phyloP scores from a whole-genome alignment of 2,329 filamentous ascomycete species.

The Alternaria postmessia region DNA sequence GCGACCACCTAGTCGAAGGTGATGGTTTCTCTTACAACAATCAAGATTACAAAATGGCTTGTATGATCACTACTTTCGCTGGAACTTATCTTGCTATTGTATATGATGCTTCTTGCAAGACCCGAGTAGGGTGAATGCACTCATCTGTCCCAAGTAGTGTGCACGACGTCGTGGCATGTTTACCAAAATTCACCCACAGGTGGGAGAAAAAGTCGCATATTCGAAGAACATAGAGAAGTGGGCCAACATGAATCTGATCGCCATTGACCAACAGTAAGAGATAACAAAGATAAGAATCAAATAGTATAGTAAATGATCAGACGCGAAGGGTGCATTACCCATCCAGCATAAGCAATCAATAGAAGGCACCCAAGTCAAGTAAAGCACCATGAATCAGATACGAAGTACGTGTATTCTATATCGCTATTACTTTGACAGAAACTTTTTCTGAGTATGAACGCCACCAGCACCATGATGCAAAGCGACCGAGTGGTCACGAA shows the following conservation, averaged over 20 bases:
- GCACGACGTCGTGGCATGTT: neutral
- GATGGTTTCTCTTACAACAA: neutral
- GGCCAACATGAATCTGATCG: neutral
- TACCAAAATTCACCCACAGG: neutral
- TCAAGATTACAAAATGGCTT: neutral
- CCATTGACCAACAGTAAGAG: neutral
- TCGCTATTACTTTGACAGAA: conserved; percentile 36
- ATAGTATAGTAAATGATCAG: neutral
- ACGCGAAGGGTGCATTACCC: neutral
- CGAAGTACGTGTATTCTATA: conserved; percentile 31
- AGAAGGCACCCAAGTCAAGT: neutral
- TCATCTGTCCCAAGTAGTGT: neutral
- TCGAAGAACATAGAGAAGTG: neutral
- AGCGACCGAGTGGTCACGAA: conserved; percentile 15
- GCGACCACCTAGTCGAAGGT: neutral
- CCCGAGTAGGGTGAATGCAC: neutral
- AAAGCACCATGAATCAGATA: neutral
- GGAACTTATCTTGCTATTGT: neutral
- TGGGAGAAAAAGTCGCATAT: neutral
- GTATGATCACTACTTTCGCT: neutral
- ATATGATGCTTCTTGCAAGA: neutral
- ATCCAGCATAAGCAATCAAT: neutral
- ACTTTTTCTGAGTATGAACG: conserved; percentile 37
- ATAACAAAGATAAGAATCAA: neutral
- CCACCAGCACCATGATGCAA: conserved; percentile 39